These are phyloP conservation scores for Rhododendron simsii DNA, from an alignment of 148 eudicot species.

Conservation along the genomic window DNA sequence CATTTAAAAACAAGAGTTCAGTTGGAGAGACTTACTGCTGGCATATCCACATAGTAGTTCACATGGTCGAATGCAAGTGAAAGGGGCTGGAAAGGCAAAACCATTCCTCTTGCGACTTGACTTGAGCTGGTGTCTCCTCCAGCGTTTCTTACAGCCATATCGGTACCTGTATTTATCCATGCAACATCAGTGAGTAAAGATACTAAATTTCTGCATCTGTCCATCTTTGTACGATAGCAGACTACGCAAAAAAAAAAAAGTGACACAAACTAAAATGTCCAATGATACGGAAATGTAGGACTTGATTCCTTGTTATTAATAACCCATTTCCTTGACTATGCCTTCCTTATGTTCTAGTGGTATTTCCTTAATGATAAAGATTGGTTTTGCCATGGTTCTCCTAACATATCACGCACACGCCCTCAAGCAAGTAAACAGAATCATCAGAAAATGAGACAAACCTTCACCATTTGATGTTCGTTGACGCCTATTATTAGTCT, in stretches of 20 bases:
- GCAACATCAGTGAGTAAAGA: neutral
- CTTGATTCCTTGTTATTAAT: neutral
- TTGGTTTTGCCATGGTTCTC: neutral
- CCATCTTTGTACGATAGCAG: neutral
- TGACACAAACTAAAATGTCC: neutral
- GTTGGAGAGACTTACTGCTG: conserved; percentile 21
- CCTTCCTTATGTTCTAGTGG: neutral
- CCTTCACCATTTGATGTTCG: neutral
- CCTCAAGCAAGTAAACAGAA: neutral
- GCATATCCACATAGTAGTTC: conserved; percentile 17
- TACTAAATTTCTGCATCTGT: neutral
- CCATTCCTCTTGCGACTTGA: conserved; percentile 28
- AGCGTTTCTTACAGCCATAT: neutral
- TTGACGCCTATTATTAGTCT: neutral
- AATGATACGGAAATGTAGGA: neutral
- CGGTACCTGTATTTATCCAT: neutral
- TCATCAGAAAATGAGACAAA: neutral
- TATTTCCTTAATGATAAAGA: neutral
- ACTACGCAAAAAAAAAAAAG: neutral
- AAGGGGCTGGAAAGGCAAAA: conserved; percentile 36
- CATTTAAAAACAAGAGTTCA: neutral
- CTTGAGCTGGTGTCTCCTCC: neutral
- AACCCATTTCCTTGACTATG: neutral
- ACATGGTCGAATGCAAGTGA: conserved; percentile 37
- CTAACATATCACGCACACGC: neutral